Evolutionary conservation across 2,329 filamentous ascomycete genomes (phyloP).

Genomic region (Scopulariopsis brevicaulis): DNA sequence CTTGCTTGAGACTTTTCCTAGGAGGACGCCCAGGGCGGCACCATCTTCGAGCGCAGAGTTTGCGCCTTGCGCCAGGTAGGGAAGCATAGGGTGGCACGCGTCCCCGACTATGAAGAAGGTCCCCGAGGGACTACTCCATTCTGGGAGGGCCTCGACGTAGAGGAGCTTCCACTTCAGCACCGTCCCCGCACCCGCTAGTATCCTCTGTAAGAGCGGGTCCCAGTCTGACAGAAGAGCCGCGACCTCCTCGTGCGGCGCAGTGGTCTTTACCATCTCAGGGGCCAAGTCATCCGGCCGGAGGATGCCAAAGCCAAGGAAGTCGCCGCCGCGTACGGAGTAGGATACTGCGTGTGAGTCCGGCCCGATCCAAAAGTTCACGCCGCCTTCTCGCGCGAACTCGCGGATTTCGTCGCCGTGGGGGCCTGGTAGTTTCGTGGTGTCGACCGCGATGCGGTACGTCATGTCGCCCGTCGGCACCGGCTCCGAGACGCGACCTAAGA

Average conservation of each 20-base stretch:
- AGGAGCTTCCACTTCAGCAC: constrained; percentile 8
- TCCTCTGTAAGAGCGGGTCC: constrained; percentile 4
- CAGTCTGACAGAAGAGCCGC: constrained; percentile 1
- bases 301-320: constrained; percentile 33
- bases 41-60: constrained; percentile 60
- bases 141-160: neutral
- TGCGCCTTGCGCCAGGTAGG: constrained; percentile 53
- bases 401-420: constrained; percentile 23
- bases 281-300: constrained; percentile 32
- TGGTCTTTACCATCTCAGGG: neutral
- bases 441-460: constrained; percentile 40
- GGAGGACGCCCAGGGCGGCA: constrained; percentile 40
- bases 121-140: neutral
- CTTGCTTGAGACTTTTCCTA: constrained; percentile 5
- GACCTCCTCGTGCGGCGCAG: neutral
- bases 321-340: constrained; percentile 30
- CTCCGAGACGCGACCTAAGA: constrained; percentile 30
- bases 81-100: constrained; percentile 53
- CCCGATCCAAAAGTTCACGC: constrained; percentile 42
- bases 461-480: constrained; percentile 41
- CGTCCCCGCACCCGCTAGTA: constrained; percentile 3
- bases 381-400: constrained; percentile 29
- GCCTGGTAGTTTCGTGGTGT: constrained; percentile 32
- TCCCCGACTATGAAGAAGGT: constrained; percentile 32
- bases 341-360: constrained; percentile 36